These are phyloP conservation scores for Solanum lycopersicoides DNA, from an alignment of 257 asterid species.

Conservation along the genomic window DNA sequence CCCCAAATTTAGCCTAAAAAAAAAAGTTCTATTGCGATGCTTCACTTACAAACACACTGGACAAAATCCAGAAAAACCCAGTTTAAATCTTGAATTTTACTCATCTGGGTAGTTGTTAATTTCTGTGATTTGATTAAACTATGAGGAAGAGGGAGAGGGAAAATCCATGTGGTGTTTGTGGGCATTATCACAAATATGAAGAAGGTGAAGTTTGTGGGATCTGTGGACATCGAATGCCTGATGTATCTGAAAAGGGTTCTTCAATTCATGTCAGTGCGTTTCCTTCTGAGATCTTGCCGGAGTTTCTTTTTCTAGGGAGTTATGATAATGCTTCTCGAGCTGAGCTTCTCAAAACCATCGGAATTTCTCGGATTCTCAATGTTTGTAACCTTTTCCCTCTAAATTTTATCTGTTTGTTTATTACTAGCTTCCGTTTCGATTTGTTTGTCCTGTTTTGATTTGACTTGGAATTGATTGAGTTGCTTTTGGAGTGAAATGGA, in stretches of 20 bases:
- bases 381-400: slow-evolving; percentile 12
- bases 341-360: slow-evolving; percentile 86
- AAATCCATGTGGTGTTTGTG: slow-evolving; percentile 83
- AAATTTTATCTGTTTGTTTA: not conserved
- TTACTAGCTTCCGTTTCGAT: not conserved
- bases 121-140: not conserved
- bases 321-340: slow-evolving; percentile 93
- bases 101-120: not conserved
- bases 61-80: not conserved
- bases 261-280: slow-evolving; percentile 68
- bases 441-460: not conserved
- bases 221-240: slow-evolving; percentile 85
- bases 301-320: slow-evolving; percentile 82
- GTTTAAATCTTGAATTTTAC: not conserved
- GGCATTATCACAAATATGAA: slow-evolving; percentile 94
- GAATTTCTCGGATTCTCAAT: slow-evolving; percentile 85
- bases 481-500: not conserved
- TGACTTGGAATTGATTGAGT: not conserved
- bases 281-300: slow-evolving; percentile 94
- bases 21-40: no score
- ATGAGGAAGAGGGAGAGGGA: slow-evolving; percentile 91
- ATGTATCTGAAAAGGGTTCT: slow-evolving; percentile 30
- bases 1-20: not conserved
- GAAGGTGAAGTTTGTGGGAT: slow-evolving; percentile 87
- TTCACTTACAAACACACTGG: not conserved